Percentiles rank a stretch among this genome's conserved stretches.
These are phyloP conservation scores for Seiridium unicorne DNA, from an alignment of 2,329 filamentous ascomycete genomes.

Conservation along the genomic window DNA sequence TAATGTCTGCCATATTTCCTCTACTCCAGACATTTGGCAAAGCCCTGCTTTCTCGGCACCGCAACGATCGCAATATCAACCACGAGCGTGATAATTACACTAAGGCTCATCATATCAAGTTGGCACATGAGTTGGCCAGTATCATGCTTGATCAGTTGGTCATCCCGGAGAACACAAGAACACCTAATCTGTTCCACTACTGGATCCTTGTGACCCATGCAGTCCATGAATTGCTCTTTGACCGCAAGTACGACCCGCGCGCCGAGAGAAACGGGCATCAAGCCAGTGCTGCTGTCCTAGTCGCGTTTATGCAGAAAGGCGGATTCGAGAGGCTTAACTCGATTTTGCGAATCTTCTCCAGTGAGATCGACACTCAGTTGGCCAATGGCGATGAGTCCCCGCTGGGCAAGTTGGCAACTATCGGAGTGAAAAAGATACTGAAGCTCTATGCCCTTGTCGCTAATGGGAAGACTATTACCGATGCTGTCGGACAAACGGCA, in stretches of 20 bases:
- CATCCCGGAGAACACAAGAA: constrained; percentile 40
- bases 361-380: constrained; percentile 45
- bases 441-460: constrained; percentile 76
- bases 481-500: constrained; percentile 62
- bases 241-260: constrained; percentile 48
- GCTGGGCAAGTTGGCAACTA: constrained; percentile 47
- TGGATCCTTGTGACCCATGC: constrained; percentile 79
- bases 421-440: constrained; percentile 77
- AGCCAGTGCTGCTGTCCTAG: constrained; percentile 72
- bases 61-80: constrained; percentile 34
- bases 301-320: constrained; percentile 80
- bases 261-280: constrained; percentile 49
- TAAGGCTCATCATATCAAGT: constrained; percentile 50
- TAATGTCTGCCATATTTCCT: constrained; percentile 76
- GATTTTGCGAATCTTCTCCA: constrained; percentile 68
- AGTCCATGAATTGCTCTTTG: constrained; percentile 75
- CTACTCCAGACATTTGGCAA: constrained; percentile 87
- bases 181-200: constrained; percentile 70
- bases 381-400: constrained; percentile 41
- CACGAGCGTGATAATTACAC: constrained; percentile 55
- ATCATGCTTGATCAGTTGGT: constrained; percentile 68
- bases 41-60: constrained; percentile 67
- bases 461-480: constrained; percentile 75
- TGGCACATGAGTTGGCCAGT: constrained; percentile 67
- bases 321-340: constrained; percentile 73